phyloP scores from a whole-genome alignment of 208 protist species.

The Trypanosoma brucei region DNA sequence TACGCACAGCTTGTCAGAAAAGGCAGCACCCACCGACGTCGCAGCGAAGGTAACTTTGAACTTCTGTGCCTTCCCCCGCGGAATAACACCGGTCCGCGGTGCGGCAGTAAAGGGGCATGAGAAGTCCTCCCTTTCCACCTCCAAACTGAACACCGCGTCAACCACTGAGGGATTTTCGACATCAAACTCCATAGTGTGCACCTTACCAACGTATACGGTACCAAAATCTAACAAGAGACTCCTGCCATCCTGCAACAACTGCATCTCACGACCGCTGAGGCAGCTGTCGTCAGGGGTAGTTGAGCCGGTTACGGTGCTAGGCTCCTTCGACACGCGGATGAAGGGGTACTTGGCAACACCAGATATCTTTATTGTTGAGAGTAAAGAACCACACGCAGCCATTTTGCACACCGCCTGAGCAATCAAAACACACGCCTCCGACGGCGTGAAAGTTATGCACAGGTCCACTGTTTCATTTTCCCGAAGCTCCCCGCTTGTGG shows the following conservation, averaged over 20 bases:
- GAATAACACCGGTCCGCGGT: constrained; percentile 34
- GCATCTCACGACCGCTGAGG: not conserved
- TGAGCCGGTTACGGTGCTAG: not conserved
- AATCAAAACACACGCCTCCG: constrained; percentile 73
- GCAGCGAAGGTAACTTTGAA: constrained; percentile 56
- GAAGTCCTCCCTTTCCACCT: constrained; percentile 29
- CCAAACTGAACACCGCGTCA: constrained; percentile 43
- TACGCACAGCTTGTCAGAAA: constrained; percentile 41
- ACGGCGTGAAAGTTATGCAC: constrained; percentile 54
- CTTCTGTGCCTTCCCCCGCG: constrained; percentile 33
- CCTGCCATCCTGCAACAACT: not conserved
- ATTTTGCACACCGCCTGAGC: constrained; percentile 76
- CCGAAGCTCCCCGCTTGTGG: constrained; percentile 39
- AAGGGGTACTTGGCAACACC: constrained; percentile 92
- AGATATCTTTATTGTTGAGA: constrained; percentile 61
- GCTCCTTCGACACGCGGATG: constrained; percentile 19
- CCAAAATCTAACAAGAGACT: constrained; percentile 37
- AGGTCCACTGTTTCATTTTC: constrained; percentile 46
- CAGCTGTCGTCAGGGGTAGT: not conserved
- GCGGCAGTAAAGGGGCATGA: constrained; percentile 44
- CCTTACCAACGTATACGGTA: constrained; percentile 29
- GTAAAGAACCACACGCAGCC: constrained; percentile 39
- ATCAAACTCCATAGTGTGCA: constrained; percentile 31
- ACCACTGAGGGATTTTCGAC: constrained; percentile 81
- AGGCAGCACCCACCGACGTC: constrained; percentile 26